Evolutionary conservation across 352 stramenopile genomes (phyloP), one percentile per base, ranked within the genome.

Genomic region (Aphanomyces invadans): DNA sequence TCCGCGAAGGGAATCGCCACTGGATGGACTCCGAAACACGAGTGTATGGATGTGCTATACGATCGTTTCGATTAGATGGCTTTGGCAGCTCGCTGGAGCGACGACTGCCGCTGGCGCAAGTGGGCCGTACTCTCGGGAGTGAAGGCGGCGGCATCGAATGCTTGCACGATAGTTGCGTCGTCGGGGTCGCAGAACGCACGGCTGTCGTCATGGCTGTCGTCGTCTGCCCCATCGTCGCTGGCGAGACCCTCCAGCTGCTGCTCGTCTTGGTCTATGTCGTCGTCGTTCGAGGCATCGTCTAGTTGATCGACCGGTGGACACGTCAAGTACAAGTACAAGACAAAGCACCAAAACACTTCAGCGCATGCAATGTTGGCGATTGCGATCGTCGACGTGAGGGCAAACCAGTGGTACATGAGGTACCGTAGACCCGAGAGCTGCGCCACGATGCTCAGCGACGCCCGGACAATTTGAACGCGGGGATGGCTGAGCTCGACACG

Each of bases 351-450:
- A 51, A 63, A 63, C 19, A 63, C 74, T 71, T 93, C 79, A 45
- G 88, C 60, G 49, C 90, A 85, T 33, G 83, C 82, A 65, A 93
- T 82, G 70, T 92, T 90, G 65, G 90, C 60, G 32, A 89, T 89
- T 54, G 88, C 76, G 29, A 90, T 38, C 64, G 86, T 68, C 7
- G 83, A 82, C 0, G 83, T 92, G 29, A 82, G 70, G 28, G 90
- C 60, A 29, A 81, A 78, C 83, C 84, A 93, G 76, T 93, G 81
- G 71, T 93, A 93, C 84, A 93, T 93, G 62, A 91, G 72, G 51
- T 90, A 93, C 21, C 81, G 82, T 49, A 93, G 72, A 5, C 84
- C 84, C 48, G 81, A 81, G 49, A 93, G 74, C 72, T 93, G 84
- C 26, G 84, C 82, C 62, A 93, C 87, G 60, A 93, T 79, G 63